Conservation (phyloP, 208 protist genomes). For the Leishmania major region DNA sequence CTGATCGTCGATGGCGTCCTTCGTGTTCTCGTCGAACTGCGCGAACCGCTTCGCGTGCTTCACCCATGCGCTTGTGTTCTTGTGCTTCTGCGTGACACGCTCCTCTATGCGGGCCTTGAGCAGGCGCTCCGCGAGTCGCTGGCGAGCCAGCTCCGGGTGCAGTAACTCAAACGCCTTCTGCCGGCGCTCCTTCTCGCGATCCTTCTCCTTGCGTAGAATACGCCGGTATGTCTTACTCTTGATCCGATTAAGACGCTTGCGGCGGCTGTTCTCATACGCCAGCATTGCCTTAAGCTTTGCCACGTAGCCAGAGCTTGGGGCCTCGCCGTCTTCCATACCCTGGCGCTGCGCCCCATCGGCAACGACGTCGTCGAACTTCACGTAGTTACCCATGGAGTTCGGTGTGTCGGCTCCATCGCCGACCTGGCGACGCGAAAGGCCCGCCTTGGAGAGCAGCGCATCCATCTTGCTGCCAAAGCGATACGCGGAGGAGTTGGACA, state of each 20-base stretch:
- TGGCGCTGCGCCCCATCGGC: slow-evolving; percentile 11
- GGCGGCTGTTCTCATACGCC: slow-evolving; percentile 83
- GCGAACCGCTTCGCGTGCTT: slow-evolving; percentile 89
- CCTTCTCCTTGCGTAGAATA: slow-evolving; percentile 92
- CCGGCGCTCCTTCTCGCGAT: slow-evolving; percentile 79
- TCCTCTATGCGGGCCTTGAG: slow-evolving; percentile 86
- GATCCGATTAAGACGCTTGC: slow-evolving; percentile 90
- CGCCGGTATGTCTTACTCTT: slow-evolving; percentile 94
- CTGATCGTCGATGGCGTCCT: slow-evolving; percentile 92
- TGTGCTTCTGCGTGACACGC: slow-evolving; percentile 91
- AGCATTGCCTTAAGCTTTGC: slow-evolving; percentile 92
- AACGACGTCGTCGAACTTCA: slow-evolving; percentile 37
- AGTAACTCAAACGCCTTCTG: slow-evolving; percentile 88
- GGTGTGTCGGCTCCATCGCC: slow-evolving; percentile 20
- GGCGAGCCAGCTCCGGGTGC: slow-evolving; percentile 84
- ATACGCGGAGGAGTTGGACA: slow-evolving; percentile 41
- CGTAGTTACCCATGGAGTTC: slow-evolving; percentile 42
- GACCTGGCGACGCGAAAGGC: slow-evolving; percentile 44
- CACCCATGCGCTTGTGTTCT: slow-evolving; percentile 93
- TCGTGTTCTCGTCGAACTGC: slow-evolving; percentile 72
- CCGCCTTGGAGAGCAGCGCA: slow-evolving; percentile 56
- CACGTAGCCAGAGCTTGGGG: slow-evolving; percentile 66
- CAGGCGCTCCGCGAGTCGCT: slow-evolving; percentile 72
- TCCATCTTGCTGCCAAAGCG: slow-evolving; percentile 62
- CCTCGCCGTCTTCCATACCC: slow-evolving; percentile 22